A percentile compares a stretch with the other conserved stretches of the same genome.
These are phyloP conservation scores for Yamadazyma conglobata DNA, from an alignment of 1,139 yeast species.

Conservation along the genomic window DNA sequence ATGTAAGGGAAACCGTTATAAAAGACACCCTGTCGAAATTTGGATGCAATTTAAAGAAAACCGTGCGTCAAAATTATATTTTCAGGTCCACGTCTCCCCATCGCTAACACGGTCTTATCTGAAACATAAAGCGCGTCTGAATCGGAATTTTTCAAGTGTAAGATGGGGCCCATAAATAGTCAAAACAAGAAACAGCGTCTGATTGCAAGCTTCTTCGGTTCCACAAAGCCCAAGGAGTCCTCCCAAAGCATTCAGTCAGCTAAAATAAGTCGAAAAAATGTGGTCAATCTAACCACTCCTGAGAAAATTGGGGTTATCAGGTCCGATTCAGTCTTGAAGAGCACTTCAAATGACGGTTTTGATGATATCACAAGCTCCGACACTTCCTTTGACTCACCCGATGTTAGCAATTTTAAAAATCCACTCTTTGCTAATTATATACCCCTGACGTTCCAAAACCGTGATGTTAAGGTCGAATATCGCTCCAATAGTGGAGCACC, in stretches of 20 bases:
- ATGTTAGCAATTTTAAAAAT: conserved; percentile 25
- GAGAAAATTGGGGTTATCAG: conserved; percentile 17
- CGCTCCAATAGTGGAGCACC: not conserved
- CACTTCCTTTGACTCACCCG: conserved; percentile 31
- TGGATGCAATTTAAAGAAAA: no score
- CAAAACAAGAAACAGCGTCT: conserved; percentile 16
- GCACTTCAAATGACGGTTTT: conserved; percentile 20
- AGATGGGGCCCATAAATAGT: no score
- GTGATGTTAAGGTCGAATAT: conserved; percentile 2
- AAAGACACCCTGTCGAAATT: no score
- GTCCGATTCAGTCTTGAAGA: conserved; percentile 21
- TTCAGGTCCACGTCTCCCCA: no score
- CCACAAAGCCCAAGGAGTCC: conserved; percentile 1
- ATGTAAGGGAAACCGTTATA: no score
- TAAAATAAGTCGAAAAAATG: not conserved
- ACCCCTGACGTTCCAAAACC: not conserved
- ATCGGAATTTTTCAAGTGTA: no score
- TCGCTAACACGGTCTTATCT: no score
- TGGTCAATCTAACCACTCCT: conserved; percentile 19
- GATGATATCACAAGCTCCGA: conserved; percentile 28
- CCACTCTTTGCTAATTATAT: conserved; percentile 11
- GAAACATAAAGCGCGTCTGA: no score
- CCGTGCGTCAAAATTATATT: no score
- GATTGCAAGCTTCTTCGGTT: conserved; percentile 18
- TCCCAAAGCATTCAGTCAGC: not conserved